Conservation (phyloP, 306 rosid species). For the Neltuma alba region DNA sequence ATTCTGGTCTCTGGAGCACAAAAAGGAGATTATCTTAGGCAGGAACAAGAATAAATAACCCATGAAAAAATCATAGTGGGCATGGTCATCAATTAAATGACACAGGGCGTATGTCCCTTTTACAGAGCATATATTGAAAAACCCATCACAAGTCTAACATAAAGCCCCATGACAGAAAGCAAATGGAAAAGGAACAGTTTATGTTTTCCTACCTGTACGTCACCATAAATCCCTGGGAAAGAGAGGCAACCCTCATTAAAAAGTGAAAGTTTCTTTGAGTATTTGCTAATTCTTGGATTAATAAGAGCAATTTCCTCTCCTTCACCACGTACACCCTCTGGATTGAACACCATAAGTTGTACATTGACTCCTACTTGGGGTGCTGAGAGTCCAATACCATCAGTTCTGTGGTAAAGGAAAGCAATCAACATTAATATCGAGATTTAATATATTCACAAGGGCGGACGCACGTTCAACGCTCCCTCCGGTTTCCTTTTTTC, state of each 20-base stretch:
- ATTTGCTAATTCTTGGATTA: slow-evolving; percentile 79
- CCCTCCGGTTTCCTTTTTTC: no score
- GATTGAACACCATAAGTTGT: slow-evolving; percentile 92
- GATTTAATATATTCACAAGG: slow-evolving; percentile 35
- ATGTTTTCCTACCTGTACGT: slow-evolving; percentile 55
- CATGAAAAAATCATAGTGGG: slow-evolving; percentile 8
- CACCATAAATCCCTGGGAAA: slow-evolving; percentile 77
- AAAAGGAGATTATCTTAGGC: slow-evolving; percentile 16
- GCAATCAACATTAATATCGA: slow-evolving; percentile 36
- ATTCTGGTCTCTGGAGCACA: slow-evolving; percentile 77
- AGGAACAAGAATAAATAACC: slow-evolving; percentile 15
- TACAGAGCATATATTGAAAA: slow-evolving; percentile 8
- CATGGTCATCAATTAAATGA: slow-evolving; percentile 24
- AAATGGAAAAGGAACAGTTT: slow-evolving; percentile 11
- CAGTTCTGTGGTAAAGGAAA: slow-evolving; percentile 76
- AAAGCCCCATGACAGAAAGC: not conserved
- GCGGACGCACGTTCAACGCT: no score
- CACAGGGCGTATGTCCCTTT: not conserved
- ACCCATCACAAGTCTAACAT: not conserved
- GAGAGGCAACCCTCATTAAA: slow-evolving; percentile 88
- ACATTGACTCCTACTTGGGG: slow-evolving; percentile 95
- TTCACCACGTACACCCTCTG: slow-evolving; percentile 81
- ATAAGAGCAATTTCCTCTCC: slow-evolving; percentile 96
- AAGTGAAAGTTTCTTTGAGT: slow-evolving; percentile 66
- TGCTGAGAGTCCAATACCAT: slow-evolving; percentile 95